Conservation (phyloP, 192 early-diverging fungal species). For the Coemansia sp. region DNA sequence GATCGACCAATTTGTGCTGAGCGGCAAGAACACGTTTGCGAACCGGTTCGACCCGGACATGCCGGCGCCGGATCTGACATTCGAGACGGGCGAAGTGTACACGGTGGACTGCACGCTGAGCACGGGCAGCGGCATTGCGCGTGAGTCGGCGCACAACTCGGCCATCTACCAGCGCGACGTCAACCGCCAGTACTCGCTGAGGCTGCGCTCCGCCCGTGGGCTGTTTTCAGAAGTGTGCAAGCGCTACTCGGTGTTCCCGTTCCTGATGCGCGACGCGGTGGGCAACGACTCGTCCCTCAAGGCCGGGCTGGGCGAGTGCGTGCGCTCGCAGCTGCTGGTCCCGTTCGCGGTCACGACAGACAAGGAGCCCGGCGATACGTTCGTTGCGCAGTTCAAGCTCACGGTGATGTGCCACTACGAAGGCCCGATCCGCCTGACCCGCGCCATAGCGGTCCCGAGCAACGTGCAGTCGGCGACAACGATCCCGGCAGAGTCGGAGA, state of each 20-base stretch:
- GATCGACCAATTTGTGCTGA: constrained; percentile 70
- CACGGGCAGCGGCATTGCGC: constrained; percentile 55
- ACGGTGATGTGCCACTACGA: constrained; percentile 59
- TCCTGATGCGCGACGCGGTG: constrained; percentile 53
- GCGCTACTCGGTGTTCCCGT: constrained; percentile 69
- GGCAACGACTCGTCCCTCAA: constrained; percentile 23
- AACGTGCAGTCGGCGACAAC: constrained; percentile 67
- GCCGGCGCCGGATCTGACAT: constrained; percentile 57
- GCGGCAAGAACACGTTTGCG: constrained; percentile 57
- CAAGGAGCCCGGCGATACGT: constrained; percentile 36
- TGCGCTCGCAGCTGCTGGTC: constrained; percentile 57
- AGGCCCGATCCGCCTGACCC: constrained; percentile 64
- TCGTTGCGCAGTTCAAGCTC: constrained; percentile 70
- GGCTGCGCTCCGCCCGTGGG: constrained; percentile 54
- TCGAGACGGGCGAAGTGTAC: constrained; percentile 68
- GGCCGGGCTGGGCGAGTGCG: constrained; percentile 66
- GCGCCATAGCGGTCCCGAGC: constrained; percentile 58
- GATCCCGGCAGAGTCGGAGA: constrained; percentile 47
- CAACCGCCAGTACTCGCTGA: constrained; percentile 64
- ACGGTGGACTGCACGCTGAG: constrained; percentile 65
- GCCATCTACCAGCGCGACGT: constrained; percentile 69
- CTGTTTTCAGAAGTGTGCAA: constrained; percentile 59
- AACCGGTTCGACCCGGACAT: constrained; percentile 56
- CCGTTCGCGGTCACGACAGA: constrained; percentile 60
- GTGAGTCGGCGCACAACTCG: constrained; percentile 51